phyloP scores from a whole-genome alignment of 2,329 filamentous ascomycete species.

The Pseudohalonectria lignicola region DNA sequence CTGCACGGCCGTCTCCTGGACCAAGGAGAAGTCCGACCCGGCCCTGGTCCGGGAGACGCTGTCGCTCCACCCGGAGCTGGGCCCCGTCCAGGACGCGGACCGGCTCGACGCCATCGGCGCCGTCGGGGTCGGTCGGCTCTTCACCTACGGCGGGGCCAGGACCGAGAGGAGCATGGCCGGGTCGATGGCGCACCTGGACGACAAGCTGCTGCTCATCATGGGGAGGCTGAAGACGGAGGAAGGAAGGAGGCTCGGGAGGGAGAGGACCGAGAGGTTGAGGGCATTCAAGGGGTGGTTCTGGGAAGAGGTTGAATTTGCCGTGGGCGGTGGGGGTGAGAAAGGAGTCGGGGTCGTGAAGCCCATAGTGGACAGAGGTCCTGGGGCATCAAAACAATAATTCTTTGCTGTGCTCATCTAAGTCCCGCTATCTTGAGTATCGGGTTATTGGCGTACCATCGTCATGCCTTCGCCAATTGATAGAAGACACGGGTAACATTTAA shows the following conservation, averaged over 20 bases:
- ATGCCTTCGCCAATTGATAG: too few species aligned
- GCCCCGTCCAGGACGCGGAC: constrained; percentile 12
- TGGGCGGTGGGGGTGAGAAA: too few species aligned
- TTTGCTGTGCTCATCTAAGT: too few species aligned
- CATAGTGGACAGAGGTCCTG: too few species aligned
- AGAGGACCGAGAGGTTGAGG: constrained; percentile 39
- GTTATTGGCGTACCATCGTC: too few species aligned
- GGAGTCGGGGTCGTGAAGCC: too few species aligned
- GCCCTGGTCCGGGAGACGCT: constrained; percentile 49
- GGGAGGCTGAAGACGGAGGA: constrained; percentile 53
- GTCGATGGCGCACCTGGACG: constrained; percentile 64
- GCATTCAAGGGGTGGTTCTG: constrained; percentile 47
- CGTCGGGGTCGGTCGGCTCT: constrained; percentile 69
- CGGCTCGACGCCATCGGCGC: constrained; percentile 50
- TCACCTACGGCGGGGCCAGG: constrained; percentile 64
- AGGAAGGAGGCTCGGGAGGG: constrained; percentile 39
- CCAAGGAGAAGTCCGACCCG: constrained; percentile 58
- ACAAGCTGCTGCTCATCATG: constrained; percentile 59
- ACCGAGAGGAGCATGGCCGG: constrained; percentile 43
- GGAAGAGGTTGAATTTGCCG: constrained; percentile 27
- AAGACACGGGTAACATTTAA: too few species aligned
- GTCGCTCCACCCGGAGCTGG: constrained; percentile 58
- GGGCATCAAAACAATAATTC: too few species aligned
- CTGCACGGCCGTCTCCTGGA: constrained; percentile 69
- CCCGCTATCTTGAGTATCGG: too few species aligned